Evolutionary conservation across 768 basidiomycete genomes (phyloP), one percentile per base, ranked within the genome.

Genomic region (Lactarius tabidus): DNA sequence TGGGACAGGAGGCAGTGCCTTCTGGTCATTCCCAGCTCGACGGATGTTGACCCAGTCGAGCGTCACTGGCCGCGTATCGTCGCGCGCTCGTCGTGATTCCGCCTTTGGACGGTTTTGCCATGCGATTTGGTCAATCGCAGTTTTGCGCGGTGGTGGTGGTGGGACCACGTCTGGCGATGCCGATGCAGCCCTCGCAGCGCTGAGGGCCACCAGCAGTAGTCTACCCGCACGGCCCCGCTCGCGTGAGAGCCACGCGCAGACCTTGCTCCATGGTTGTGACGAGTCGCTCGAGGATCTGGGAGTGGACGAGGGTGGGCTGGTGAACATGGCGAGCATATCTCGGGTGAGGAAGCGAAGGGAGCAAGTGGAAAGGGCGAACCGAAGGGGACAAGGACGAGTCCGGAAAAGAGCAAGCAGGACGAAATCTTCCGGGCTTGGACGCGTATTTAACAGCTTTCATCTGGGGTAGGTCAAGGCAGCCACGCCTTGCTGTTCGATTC

Each of bases 161-260:
- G 57, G 48, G 56, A 62, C 61, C 56, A 15, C 51, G 65, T 62
- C 59, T 57, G 65, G 62, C 51, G 65, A 36, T 36, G 65, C 51
- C 51, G 65, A 66, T 43, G 60, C 65, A 39, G 61, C 65, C 45
- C 52, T 53, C 18, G 65, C 65, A 20, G 60, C 60, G 29, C 60
- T 48, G 28, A 66, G 65, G 28, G 65, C 65, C 31, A 62, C 33
- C n/a, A 54, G 61, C 10, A 66, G 57, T 45, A 66, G 33, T 41
- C 28, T 66, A 35, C 65, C 65, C 23, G 65, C 65, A 17, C 65
- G 65, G 20, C 61, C 61, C 33, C 65, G 65, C 39, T 66, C 65
- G 52, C 65, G 65, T 66, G 65, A 66, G 60, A 66, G 35, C 65
- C 65, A 66, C 60, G 65, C 65, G 61, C 65, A 61, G 60, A 66